Conservation (phyloP, 1,284 basidiomycete genomes). For the Ganoderma sp. region DNA sequence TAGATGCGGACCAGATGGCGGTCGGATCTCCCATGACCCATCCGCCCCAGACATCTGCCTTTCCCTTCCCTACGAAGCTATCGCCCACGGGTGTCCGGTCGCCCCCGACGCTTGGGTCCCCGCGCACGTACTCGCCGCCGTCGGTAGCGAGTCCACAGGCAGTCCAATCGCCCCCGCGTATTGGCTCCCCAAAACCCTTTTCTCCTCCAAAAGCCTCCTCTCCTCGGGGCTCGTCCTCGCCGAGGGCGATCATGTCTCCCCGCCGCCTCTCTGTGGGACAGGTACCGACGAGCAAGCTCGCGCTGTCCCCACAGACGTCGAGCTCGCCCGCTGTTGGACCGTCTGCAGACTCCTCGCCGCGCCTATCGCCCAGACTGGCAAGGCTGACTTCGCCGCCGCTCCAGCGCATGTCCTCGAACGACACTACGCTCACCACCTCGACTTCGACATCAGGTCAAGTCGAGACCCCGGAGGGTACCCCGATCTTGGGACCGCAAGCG, state of each 20-base stretch:
- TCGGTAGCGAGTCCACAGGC: constrained; percentile 34
- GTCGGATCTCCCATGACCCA: constrained; percentile 30
- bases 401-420: constrained; percentile 41
- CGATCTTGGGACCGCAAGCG: constrained; percentile 27
- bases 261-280: constrained; percentile 31
- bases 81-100: constrained; percentile 43
- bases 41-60: constrained; percentile 22
- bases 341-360: constrained; percentile 32
- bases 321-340: constrained; percentile 36
- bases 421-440: constrained; percentile 45
- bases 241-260: constrained; percentile 25
- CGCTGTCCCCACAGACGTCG: constrained; percentile 32
- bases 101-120: constrained; percentile 41
- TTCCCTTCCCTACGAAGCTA: constrained; percentile 40
- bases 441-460: constrained; percentile 56
- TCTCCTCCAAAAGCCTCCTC: constrained; percentile 33
- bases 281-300: constrained; percentile 33
- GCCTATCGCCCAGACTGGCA: constrained; percentile 35
- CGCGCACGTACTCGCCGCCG: constrained; percentile 43
- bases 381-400: constrained; percentile 36
- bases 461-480: constrained; percentile 36
- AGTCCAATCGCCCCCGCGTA: constrained; percentile 29
- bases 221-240: constrained; percentile 26
- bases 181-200: constrained; percentile 20
- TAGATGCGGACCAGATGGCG: constrained; percentile 37